Conservation (phyloP, 2,329 filamentous ascomycete species). For the Parascedosporium putredinis region DNA sequence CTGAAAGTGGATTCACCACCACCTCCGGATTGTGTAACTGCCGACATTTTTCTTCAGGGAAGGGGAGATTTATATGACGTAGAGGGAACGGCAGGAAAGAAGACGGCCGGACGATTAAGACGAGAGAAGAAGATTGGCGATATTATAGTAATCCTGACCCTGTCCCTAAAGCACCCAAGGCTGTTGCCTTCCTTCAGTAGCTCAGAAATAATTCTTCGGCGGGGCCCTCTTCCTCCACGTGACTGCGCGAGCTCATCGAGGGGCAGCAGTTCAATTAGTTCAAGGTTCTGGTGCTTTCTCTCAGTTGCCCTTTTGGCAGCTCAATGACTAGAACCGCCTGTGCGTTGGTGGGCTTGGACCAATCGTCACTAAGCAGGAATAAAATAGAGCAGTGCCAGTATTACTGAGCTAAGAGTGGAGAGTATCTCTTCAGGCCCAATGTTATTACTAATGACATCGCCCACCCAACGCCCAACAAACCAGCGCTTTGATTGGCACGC, state of each 20-base stretch:
- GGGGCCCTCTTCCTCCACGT: constrained; percentile 4
- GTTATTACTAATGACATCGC: not conserved
- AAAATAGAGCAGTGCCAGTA: no score
- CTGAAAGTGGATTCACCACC: constrained; percentile 46
- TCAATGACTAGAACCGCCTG: no score
- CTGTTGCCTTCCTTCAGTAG: not conserved
- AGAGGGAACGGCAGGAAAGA: constrained; percentile 2
- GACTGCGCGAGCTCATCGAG: not conserved
- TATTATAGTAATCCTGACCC: not conserved
- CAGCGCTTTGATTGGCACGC: no score
- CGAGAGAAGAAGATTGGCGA: not conserved
- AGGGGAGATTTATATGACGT: constrained; percentile 2
- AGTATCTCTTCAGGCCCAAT: no score
- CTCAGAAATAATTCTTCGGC: constrained; percentile 7
- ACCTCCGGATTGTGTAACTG: constrained; percentile 18
- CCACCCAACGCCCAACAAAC: no score
- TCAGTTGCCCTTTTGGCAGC: not conserved
- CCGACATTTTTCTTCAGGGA: no score
- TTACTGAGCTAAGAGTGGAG: no score
- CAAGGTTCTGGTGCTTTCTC: not conserved
- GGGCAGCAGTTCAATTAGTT: not conserved
- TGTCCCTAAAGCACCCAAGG: not conserved
- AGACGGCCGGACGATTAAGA: not conserved
- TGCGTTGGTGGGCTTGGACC: no score
- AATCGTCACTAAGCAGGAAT: no score